Base-by-base conservation (phyloP, 371 early-diverging fungal species). In the Mucor circinelloides region DNA sequence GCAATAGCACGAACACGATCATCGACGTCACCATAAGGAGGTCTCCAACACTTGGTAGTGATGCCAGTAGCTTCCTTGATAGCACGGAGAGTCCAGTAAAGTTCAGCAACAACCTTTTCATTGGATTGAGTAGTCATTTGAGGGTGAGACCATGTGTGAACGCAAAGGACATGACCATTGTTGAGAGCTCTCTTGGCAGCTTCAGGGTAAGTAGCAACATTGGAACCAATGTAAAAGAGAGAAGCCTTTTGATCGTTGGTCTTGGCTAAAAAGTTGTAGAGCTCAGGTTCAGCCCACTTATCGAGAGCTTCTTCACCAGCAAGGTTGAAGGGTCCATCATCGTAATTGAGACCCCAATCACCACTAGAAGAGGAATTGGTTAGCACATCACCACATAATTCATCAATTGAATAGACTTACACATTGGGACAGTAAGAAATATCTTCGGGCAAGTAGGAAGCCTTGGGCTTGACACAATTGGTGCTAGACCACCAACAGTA, bases 121-220 rank as follows among this genome's bases (percentile, higher is more conserved):
- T 84, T 86, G 34, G 84, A 70, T 58, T 79, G 76, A 28, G 82
- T 70, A 28, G 88, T 85, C 81, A 89, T 79, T 21, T 67, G 69
- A 52, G 84, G 85, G 63, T 90, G 91, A 30, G 85, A 81, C 87
- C 87, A 87, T 13, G 87, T 86, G 59, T 87, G 88, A 36, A 79
- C 67, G 34, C 83, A 82, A 52, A 87, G 71, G 31, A 69, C 70
- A 38, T 84, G 81, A 21, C 86, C 82, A 67, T 80, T 77, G 30
- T 75, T 75, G 17, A 84, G 63, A 34, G 84, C 84, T 63, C 84
- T 77, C 46, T 71, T 70, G 23, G 80, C 84, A 59, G 81, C 81
- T 38, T 73, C 77, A 50, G 84, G 84, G 60, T 60, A 77, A 9
- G 77, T 79, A 0, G 68, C 70, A 21, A 84, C 81, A 61, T 84